Conservation (phyloP, 352 stramenopile genomes). For the Globisporangium megalacanthum region DNA sequence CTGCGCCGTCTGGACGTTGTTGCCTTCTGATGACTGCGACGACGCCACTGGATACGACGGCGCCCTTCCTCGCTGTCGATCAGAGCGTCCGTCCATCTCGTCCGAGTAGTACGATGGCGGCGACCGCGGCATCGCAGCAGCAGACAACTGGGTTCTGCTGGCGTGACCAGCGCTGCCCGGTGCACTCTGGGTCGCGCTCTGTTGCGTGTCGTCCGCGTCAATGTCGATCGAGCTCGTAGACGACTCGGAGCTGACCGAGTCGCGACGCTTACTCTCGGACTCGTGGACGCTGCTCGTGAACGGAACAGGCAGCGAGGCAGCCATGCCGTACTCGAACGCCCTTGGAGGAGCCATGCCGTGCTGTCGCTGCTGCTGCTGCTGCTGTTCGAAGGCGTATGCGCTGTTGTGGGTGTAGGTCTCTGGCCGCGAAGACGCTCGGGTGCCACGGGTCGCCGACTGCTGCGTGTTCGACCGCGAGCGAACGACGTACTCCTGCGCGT, state of each 20-base stretch:
- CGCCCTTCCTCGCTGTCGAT: not conserved
- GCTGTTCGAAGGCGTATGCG: slow-evolving; percentile 8
- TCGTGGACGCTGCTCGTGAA: slow-evolving; percentile 10
- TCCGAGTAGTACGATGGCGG: slow-evolving; percentile 10
- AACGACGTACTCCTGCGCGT: slow-evolving; percentile 2
- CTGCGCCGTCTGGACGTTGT: not conserved
- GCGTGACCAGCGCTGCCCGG: not conserved
- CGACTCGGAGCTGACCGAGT: slow-evolving; percentile 59
- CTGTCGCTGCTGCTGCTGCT: slow-evolving; percentile 6
- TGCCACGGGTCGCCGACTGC: slow-evolving; percentile 5
- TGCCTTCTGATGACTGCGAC: not conserved
- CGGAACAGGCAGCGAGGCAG: not conserved
- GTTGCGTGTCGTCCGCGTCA: slow-evolving; percentile 28
- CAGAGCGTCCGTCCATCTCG: not conserved
- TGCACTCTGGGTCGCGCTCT: slow-evolving; percentile 1
- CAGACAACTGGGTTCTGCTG: slow-evolving; percentile 17
- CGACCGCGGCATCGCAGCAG: not conserved
- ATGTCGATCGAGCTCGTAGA: slow-evolving; percentile 70
- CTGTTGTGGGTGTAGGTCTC: slow-evolving; percentile 13
- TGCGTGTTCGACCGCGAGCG: slow-evolving; percentile 6
- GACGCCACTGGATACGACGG: slow-evolving; percentile 1
- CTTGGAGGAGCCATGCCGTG: not conserved
- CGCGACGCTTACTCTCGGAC: slow-evolving; percentile 14
- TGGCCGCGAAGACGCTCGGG: slow-evolving; percentile 2
- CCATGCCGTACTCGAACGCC: slow-evolving; percentile 19